Evolutionary conservation across 2,329 filamentous ascomycete species (phyloP).

Genomic region (Dissoconium aciculare): DNA sequence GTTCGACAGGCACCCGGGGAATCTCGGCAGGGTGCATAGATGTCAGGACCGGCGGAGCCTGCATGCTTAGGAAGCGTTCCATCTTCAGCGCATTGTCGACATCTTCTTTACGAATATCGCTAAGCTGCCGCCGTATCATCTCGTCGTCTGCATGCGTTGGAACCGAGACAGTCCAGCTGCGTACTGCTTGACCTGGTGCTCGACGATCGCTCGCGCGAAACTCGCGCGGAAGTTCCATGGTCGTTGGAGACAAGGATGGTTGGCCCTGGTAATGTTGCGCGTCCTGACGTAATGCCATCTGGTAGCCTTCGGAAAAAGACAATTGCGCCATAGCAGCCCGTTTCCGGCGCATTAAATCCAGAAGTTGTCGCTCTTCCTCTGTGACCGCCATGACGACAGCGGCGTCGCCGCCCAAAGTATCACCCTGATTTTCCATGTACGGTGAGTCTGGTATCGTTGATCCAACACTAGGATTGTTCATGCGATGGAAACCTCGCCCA

Average conservation of each 20-base stretch:
- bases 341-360: constrained; percentile 37
- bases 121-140: constrained; percentile 14
- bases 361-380: constrained; percentile 34
- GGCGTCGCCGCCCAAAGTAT: constrained; percentile 1
- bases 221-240: constrained; percentile 3
- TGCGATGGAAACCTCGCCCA: too few species aligned
- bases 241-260: constrained; percentile 3
- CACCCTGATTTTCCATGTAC: too few species aligned
- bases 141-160: background rate
- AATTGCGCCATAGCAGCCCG: constrained; percentile 32
- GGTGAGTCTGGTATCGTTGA: background rate
- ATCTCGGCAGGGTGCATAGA: background rate
- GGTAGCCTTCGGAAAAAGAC: constrained; percentile 25
- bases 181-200: constrained; percentile 1
- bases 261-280: constrained; percentile 14
- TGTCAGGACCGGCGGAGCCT: background rate
- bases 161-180: constrained; percentile 3
- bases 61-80: constrained; percentile 17
- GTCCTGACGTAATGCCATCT: constrained; percentile 22
- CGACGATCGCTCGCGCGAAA: constrained; percentile 7
- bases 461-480: too few species aligned
- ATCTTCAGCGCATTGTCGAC: constrained; percentile 18
- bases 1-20: too few species aligned
- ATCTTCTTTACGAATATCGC: constrained; percentile 17
- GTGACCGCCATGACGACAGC: constrained; percentile 32